Evolutionary conservation across 2,329 filamentous ascomycete genomes (phyloP).

Genomic region (Stagonosporopsis vannaccii): DNA sequence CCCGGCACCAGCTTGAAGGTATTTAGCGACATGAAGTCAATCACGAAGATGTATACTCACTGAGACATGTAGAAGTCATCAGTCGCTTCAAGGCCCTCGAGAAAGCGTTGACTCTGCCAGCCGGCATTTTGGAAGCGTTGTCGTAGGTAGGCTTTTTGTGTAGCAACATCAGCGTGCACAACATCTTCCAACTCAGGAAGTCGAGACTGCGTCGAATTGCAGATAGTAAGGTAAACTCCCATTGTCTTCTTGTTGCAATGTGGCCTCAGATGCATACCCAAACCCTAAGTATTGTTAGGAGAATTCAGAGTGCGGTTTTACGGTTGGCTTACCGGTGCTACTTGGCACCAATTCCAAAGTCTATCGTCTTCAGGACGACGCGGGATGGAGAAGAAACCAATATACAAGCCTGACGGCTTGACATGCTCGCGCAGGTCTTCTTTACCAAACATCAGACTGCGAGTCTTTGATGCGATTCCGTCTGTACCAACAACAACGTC

Average conservation of each 20-base stretch:
- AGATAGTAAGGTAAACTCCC: conserved; percentile 38
- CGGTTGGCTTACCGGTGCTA: conserved; percentile 12
- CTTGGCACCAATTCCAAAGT: conserved; percentile 37
- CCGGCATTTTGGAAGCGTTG: conserved; percentile 50
- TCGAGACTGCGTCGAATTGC: conserved; percentile 18
- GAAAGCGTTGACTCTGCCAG: conserved; percentile 55
- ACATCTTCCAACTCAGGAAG: conserved; percentile 27
- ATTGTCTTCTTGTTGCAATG: conserved; percentile 35
- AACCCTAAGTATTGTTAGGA: conserved; percentile 13
- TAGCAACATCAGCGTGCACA: conserved; percentile 40
- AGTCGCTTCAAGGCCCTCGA: conserved; percentile 51
- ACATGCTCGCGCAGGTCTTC: conserved; percentile 25
- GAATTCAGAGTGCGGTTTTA: too few relatives aligned
- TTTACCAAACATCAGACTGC: conserved; percentile 35
- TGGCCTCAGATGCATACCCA: conserved; percentile 36
- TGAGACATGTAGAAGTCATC: conserved; percentile 25
- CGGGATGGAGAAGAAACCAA: conserved; percentile 44
- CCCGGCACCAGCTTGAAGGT: conserved; percentile 59
- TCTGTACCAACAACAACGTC: conserved; percentile 43
- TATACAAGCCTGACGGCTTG: conserved; percentile 35
- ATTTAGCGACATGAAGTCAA: conserved; percentile 14
- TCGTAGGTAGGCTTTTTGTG: conserved; percentile 53
- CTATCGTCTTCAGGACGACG: conserved; percentile 26
- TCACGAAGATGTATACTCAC: not conserved
- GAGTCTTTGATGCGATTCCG: conserved; percentile 34